A percentile compares a stretch with the other conserved stretches of the same genome.
These are phyloP conservation scores for Emericellopsis atlantica DNA, from an alignment of 2,329 filamentous ascomycete genomes.

Conservation along the genomic window DNA sequence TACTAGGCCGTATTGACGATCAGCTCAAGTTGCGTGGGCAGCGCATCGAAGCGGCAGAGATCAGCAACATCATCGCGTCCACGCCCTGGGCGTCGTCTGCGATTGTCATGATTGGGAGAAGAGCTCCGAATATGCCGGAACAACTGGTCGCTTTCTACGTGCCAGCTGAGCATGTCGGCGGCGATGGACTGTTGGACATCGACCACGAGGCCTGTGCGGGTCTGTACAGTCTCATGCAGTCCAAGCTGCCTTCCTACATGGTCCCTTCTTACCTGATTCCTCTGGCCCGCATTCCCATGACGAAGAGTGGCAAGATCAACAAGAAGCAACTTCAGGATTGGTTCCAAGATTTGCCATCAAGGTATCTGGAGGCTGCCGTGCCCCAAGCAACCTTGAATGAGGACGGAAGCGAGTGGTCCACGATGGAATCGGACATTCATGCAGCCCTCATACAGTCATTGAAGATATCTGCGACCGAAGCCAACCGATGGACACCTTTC, in stretches of 20 bases:
- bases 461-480: slow-evolving; percentile 17
- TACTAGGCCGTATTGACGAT: slow-evolving; percentile 62
- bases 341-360: slow-evolving; percentile 31
- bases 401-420: slow-evolving; percentile 31
- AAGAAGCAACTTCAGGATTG: slow-evolving; percentile 33
- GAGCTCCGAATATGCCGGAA: slow-evolving; percentile 22
- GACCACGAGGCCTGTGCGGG: slow-evolving; percentile 19
- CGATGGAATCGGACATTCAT: slow-evolving; percentile 41
- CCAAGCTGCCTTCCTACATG: slow-evolving; percentile 62
- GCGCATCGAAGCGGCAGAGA: slow-evolving; percentile 66
- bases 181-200: slow-evolving; percentile 24
- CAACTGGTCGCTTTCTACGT: slow-evolving; percentile 62
- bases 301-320: slow-evolving; percentile 64
- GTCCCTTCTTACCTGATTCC: slow-evolving; percentile 63
- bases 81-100: slow-evolving; percentile 44
- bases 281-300: slow-evolving; percentile 56
- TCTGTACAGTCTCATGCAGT: slow-evolving; percentile 42
- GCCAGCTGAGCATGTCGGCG: slow-evolving; percentile 14
- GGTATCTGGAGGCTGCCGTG: slow-evolving; percentile 26
- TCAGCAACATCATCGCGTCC: slow-evolving; percentile 49
- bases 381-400: slow-evolving; percentile 12
- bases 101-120: slow-evolving; percentile 44
- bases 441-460: slow-evolving; percentile 21
- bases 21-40: slow-evolving; percentile 77
- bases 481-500: slow-evolving; percentile 59